phyloP scores from a whole-genome alignment of 495 filamentous ascomycete genomes.

The Xylaria palmicola region DNA sequence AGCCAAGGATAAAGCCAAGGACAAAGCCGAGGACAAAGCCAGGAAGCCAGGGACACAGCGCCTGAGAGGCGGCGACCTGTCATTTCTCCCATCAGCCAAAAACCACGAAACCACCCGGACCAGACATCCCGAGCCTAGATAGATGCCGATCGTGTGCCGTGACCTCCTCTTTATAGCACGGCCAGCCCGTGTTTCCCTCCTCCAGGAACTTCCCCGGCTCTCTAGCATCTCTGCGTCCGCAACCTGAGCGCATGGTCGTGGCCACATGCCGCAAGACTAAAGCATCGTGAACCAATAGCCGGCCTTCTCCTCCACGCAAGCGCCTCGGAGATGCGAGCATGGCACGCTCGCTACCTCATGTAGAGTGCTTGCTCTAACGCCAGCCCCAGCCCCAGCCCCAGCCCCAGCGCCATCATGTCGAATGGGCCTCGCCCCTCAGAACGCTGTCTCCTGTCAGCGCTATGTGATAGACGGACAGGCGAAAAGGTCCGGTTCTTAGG shows the following conservation, averaged over 20 bases:
- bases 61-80: not conserved
- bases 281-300: not conserved
- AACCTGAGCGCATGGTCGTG: not conserved
- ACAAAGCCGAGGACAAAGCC: too few relatives aligned
- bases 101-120: not conserved
- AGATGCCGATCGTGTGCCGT: not conserved
- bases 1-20: too few relatives aligned
- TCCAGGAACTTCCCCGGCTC: not conserved
- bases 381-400: too few relatives aligned
- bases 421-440: conserved; percentile 62
- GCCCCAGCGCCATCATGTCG: conserved; percentile 39
- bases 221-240: not conserved
- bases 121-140: not conserved
- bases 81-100: not conserved
- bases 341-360: conserved; percentile 5
- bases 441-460: conserved; percentile 65
- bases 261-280: not conserved
- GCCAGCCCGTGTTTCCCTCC: not conserved
- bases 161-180: not conserved
- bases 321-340: not conserved
- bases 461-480: conserved; percentile 54
- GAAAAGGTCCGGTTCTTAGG: conserved; percentile 88
- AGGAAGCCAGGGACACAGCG: too few relatives aligned
- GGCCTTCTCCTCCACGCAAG: not conserved
- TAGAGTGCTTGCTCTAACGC: not conserved